Percentiles rank a stretch among this genome's conserved stretches.
Conservation (phyloP, 192 early-diverging fungal genomes). For the Entomortierella parvispora region DNA sequence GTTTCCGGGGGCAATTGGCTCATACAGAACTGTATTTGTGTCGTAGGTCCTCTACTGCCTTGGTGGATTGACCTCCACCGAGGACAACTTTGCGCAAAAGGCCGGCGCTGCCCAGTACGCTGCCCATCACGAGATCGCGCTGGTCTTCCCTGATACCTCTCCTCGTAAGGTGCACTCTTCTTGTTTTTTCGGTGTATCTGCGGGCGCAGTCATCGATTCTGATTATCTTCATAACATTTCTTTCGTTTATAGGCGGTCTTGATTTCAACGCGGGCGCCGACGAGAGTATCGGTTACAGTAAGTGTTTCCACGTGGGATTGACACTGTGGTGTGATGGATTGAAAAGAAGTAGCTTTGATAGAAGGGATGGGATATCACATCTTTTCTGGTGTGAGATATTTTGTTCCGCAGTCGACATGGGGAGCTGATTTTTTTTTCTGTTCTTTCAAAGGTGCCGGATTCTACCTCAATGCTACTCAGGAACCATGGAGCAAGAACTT, state of each 20-base stretch:
- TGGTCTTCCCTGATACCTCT: constrained; percentile 89
- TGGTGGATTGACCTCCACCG: constrained; percentile 84
- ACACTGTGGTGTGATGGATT: no score
- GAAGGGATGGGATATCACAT: no score
- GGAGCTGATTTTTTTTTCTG: not conserved
- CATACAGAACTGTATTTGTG: not conserved
- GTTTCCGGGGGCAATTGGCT: not conserved
- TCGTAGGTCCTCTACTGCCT: constrained; percentile 75
- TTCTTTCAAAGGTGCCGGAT: constrained; percentile 60
- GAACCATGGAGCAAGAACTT: constrained; percentile 79
- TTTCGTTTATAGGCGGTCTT: constrained; percentile 56
- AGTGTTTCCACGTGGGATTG: constrained; percentile 19
- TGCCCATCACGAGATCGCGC: constrained; percentile 72
- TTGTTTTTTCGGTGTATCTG: not conserved
- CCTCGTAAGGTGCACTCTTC: constrained; percentile 63
- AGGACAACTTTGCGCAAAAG: constrained; percentile 93
- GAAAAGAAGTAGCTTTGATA: no score
- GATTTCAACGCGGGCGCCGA: constrained; percentile 78
- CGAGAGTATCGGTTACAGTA: constrained; percentile 75
- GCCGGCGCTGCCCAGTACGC: constrained; percentile 75
- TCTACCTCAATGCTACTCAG: constrained; percentile 82
- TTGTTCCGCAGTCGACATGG: not conserved
- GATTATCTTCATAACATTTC: not conserved
- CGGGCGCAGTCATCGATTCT: not conserved
- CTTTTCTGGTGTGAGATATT: no score